Base-by-base conservation (phyloP, 2,329 filamentous ascomycete genomes). In the Cladophialophora carrionii region DNA sequence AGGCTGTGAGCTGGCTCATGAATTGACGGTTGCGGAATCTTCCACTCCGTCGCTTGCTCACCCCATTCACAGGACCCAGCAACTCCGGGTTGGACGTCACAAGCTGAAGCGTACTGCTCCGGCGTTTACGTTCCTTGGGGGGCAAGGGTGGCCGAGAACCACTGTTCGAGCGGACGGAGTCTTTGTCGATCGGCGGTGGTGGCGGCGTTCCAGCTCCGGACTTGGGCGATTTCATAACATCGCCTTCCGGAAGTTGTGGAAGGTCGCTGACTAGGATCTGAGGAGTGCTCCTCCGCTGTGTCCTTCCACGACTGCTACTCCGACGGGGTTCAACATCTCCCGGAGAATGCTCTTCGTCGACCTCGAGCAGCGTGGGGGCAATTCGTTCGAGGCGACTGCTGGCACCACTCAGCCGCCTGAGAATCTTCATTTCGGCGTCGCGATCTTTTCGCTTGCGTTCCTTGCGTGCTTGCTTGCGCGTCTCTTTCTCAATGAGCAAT, bases 401-500 rank as follows among this genome's bases (percentile, higher is more conserved):
- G 5, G 94, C 92, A 63, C 91, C 91, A 68, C 95, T 98, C 53
- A 98, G 82, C 48, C 94, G 87, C 59, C 92, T 85, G 32, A 95
- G 82, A 67, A 87, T 91, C 75, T 92, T 89, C 63, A 87, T 87
- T 73, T 98, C 92, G 1, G 85, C 84, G 72, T 99, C 93, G 71
- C 87, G 88, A 75, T 98, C 93, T 74, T 85, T 92, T 8, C 94
- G 86, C 74, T 94, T 97, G 60, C 87, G 86, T 72, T 97, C 92
- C 68, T 89, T 84, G 66, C 92, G 84, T 67, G 81, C 84, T 69
- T 93, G 88, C 77, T 99, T 99, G 8, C 92, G 87, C 75, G 92
- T 87, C 74, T 99, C 95, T 76, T 98, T 99, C 74, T 98, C 95
- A 9, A 98, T 87, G 46, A 99, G 80, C 31, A 99, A 78, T 2